Conservation (phyloP, 1,139 yeast genomes). For the Oligophagozyma castellii region DNA sequence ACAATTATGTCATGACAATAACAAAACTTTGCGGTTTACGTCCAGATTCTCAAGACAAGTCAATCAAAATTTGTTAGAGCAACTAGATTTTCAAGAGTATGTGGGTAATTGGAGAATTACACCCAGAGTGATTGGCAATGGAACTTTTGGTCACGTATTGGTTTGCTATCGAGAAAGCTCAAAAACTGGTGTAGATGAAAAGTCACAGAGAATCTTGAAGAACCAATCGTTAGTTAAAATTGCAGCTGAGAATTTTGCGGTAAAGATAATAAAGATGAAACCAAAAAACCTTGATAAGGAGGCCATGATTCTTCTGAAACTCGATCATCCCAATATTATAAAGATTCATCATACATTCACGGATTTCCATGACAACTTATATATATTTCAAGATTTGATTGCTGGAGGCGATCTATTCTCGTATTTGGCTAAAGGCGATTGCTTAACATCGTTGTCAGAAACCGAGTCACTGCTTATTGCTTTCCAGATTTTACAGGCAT, state of each 20-base stretch:
- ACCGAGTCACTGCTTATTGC: slow-evolving; percentile 40
- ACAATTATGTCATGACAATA: slow-evolving; percentile 26
- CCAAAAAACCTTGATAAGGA: slow-evolving; percentile 28
- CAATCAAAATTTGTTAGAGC: slow-evolving; percentile 6
- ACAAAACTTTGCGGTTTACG: slow-evolving; percentile 3
- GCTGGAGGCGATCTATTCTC: slow-evolving; percentile 59
- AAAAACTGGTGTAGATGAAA: slow-evolving; percentile 1
- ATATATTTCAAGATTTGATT: slow-evolving; percentile 38
- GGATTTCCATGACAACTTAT: slow-evolving; percentile 27
- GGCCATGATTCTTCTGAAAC: slow-evolving; percentile 28
- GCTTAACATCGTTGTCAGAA: slow-evolving; percentile 34
- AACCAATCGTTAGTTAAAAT: slow-evolving; percentile 7
- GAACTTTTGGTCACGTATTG: slow-evolving; percentile 46
- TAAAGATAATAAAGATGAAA: slow-evolving; percentile 31
- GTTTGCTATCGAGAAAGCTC: slow-evolving; percentile 8
- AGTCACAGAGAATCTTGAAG: too few relatives aligned
- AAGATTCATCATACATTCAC: slow-evolving; percentile 31
- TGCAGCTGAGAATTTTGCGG: slow-evolving; percentile 34
- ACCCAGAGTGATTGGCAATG: slow-evolving; percentile 37
- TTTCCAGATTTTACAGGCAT: slow-evolving; percentile 41
- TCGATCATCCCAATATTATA: slow-evolving; percentile 35
- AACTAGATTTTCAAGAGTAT: slow-evolving; percentile 13
- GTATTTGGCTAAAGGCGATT: slow-evolving; percentile 34
- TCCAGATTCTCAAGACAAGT: background rate
- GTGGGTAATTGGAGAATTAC: slow-evolving; percentile 32